A percentile compares a stretch with the other conserved stretches of the same genome.
Conservation (phyloP, 208 protist species). For the Wallacemonas sp. region DNA sequence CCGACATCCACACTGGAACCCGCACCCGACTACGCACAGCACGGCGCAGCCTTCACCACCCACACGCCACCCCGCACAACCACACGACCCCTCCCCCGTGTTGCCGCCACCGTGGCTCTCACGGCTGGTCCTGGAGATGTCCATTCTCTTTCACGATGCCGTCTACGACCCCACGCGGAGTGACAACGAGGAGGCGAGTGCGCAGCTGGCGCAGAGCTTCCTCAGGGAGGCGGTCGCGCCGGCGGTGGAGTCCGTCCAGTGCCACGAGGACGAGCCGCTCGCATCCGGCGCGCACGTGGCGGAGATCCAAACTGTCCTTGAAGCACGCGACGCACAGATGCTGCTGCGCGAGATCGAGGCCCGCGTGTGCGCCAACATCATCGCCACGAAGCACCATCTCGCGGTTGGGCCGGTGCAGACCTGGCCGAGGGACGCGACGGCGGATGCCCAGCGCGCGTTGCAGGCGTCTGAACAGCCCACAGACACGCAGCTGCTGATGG, state of each 20-base stretch:
- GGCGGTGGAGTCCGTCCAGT: constrained; percentile 4
- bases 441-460: not conserved
- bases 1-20: constrained; percentile 19
- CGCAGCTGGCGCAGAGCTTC: constrained; percentile 37
- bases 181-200: constrained; percentile 80
- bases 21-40: too few species aligned
- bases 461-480: not conserved
- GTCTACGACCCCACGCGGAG: constrained; percentile 59
- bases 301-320: too few species aligned
- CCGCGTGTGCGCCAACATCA: constrained; percentile 31
- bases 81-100: too few species aligned
- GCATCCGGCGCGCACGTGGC: too few species aligned
- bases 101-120: constrained; percentile 1
- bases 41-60: too few species aligned
- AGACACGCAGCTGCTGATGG: constrained; percentile 54
- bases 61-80: not conserved
- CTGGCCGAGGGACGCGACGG: constrained; percentile 1
- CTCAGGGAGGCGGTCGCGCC: constrained; percentile 18
- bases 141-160: constrained; percentile 79
- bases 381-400: constrained; percentile 49
- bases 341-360: constrained; percentile 17
- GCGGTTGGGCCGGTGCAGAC: constrained; percentile 17
- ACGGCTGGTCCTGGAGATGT: constrained; percentile 50
- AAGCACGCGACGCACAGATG: constrained; percentile 15
- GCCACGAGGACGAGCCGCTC: not conserved